Base-by-base conservation (phyloP, 768 basidiomycete genomes). In the Ramaria rubella region DNA sequence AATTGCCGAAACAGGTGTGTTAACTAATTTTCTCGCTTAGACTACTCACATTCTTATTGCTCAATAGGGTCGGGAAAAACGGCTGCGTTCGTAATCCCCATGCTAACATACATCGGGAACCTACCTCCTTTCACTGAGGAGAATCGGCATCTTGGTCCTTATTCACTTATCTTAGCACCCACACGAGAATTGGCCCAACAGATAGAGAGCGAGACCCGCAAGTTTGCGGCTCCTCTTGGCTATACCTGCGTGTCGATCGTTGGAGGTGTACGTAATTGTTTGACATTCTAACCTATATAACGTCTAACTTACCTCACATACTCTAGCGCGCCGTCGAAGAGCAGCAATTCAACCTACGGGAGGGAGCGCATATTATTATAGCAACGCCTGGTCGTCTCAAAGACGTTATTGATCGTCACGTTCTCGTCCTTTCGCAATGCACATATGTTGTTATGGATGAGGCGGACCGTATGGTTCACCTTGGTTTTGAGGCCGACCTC, bases 361-460 rank as follows among this genome's bases (percentile, higher is more conserved):
- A 96, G 64, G 96, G 96, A 52, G 96, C 95, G 0, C 94, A 99
- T 65, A 98, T 99, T 60, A 89, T 99, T 65, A 97, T 99, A 59
- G 96, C 96, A 24, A 98, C 96, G 0, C 96, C 96, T 11, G 96
- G 96, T 74, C 94, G 96, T 72, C 78, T 99, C 17, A 96, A 96
- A 71, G 96, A 98, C 67, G 92, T 97, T 55, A 86, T 99, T 59
- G 95, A 99, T 72, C 85, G 94, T 21, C 90, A 89, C 69, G 92
- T 98, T 45, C 78, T 99, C 42, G 96, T 99, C 19, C 80, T 99
- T 43, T 88, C 90, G 6, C 96, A 99, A 70, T 98, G 96, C 70
- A 91, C 92, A 2, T 98, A 99, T 67, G 86, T 99, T 58, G 95
- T 99, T 62, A 96, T 99, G 96, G 96, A 99, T 69, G 96, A 99